Percentiles rank a stretch among this genome's conserved stretches.
Evolutionary conservation across 139 green algal species (phyloP).

Genomic region (Chlamydomonas urium): DNA sequence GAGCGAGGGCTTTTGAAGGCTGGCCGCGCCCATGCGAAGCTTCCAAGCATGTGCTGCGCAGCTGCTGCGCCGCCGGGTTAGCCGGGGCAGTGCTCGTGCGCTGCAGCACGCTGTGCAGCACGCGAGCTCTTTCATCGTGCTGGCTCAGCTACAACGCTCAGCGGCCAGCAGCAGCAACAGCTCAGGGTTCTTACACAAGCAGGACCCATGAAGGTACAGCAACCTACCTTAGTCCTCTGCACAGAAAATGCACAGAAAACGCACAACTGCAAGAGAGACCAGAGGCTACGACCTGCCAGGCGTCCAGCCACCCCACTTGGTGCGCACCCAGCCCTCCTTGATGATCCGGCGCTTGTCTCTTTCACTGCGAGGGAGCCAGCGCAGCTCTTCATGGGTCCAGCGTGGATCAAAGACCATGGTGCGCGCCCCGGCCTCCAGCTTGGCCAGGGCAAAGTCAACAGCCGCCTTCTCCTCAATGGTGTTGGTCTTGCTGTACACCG

Average conservation of each 20-base stretch:
- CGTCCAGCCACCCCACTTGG: conserved; percentile 40
- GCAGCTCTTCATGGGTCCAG: conserved; percentile 30
- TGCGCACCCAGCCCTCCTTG: conserved; percentile 41
- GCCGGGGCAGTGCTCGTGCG: too few relatives aligned
- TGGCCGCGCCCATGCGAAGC: too few relatives aligned
- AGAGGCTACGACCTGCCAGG: neutral
- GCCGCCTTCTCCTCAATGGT: conserved; percentile 50
- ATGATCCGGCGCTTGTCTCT: conserved; percentile 57
- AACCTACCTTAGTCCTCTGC: neutral
- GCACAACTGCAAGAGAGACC: neutral
- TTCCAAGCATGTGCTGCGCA: too few relatives aligned
- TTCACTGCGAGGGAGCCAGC: conserved; percentile 41
- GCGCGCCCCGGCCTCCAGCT: conserved; percentile 30
- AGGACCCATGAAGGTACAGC: neutral
- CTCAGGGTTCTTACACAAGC: too few relatives aligned
- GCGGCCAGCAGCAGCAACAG: too few relatives aligned
- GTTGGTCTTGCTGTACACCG: conserved; percentile 36
- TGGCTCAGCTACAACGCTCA: too few relatives aligned
- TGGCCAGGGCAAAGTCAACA: conserved; percentile 53
- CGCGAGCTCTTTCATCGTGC: too few relatives aligned
- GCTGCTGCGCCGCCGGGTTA: too few relatives aligned
- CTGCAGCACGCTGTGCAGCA: too few relatives aligned
- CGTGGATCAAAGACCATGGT: conserved; percentile 51
- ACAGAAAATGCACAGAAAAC: neutral
- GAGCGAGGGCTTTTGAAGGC: too few relatives aligned